Evolutionary conservation across 768 basidiomycete genomes (phyloP).

Genomic region (Naganishia vaughanmartiniae): DNA sequence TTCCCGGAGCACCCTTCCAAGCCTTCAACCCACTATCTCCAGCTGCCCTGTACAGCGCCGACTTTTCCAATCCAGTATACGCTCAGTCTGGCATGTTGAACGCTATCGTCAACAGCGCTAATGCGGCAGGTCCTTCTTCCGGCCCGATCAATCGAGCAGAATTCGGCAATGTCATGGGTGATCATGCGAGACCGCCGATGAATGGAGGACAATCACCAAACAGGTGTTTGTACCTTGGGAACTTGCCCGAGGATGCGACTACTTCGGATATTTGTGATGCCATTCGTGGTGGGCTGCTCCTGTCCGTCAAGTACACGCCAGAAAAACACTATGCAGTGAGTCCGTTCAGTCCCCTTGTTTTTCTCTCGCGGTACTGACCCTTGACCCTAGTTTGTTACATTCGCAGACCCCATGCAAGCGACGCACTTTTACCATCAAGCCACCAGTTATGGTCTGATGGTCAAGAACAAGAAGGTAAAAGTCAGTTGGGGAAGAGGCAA

Average conservation of each 20-base stretch:
- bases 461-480: conserved; percentile 91
- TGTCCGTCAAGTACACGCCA: conserved; percentile 90
- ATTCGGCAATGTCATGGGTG: conserved; percentile 22
- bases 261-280: conserved; percentile 94
- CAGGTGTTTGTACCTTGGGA: conserved; percentile 90
- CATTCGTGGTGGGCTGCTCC: conserved; percentile 91
- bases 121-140: conserved; percentile 32
- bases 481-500: conserved; percentile 98
- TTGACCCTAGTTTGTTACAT: conserved; percentile 76
- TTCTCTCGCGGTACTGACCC: background rate
- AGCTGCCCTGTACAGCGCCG: conserved; percentile 36
- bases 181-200: conserved; percentile 41
- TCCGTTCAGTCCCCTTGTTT: conserved; percentile 36
- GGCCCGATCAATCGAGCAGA: conserved; percentile 8
- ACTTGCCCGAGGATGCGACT: conserved; percentile 93
- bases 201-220: conserved; percentile 63
- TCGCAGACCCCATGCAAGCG: conserved; percentile 88
- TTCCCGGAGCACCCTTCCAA: conserved; percentile 50
- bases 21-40: conserved; percentile 43
- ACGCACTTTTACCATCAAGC: conserved; percentile 93
- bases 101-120: conserved; percentile 38
- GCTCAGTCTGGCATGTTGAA: conserved; percentile 45
- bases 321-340: conserved; percentile 95
- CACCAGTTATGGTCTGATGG: conserved; percentile 78
- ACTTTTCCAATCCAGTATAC: conserved; percentile 48